phyloP scores from a whole-genome alignment of 1,284 basidiomycete genomes.

The Caloboletus firmus region DNA sequence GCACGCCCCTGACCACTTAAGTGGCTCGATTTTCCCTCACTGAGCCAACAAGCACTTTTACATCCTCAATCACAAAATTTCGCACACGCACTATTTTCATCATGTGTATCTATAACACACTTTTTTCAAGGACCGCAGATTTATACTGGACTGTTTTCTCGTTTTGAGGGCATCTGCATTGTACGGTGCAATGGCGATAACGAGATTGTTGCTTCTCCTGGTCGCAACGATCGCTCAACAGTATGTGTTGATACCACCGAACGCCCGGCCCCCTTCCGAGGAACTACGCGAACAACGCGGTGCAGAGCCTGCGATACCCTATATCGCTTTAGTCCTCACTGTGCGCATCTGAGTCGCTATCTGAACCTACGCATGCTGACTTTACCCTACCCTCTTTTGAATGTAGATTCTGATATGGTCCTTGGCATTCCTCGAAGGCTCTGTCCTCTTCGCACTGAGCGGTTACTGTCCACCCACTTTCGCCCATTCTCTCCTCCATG shows the following conservation, averaged over 20 bases:
- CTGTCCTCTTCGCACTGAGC: conserved; percentile 11
- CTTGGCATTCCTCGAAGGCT: conserved; percentile 4
- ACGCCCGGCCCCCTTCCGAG: neutral
- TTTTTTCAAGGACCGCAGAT: neutral
- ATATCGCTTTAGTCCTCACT: neutral
- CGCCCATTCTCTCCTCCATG: neutral
- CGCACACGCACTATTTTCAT: neutral
- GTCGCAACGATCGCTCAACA: neutral
- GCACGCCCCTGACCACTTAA: neutral
- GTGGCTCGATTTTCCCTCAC: neutral
- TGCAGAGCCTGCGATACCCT: neutral
- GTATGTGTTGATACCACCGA: neutral
- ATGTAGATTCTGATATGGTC: neutral
- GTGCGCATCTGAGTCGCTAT: neutral
- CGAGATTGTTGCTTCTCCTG: neutral
- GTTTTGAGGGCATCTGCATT: neutral
- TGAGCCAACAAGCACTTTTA: no score
- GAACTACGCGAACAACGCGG: neutral
- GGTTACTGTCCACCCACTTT: conserved; percentile 4
- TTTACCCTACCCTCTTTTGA: neutral
- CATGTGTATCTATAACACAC: neutral
- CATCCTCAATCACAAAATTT: neutral
- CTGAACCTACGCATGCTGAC: neutral
- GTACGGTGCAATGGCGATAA: neutral
- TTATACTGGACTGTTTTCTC: neutral